Evolutionary conservation across 192 early-diverging fungal genomes (phyloP).

Genomic region (Irineochytrium annulatum): DNA sequence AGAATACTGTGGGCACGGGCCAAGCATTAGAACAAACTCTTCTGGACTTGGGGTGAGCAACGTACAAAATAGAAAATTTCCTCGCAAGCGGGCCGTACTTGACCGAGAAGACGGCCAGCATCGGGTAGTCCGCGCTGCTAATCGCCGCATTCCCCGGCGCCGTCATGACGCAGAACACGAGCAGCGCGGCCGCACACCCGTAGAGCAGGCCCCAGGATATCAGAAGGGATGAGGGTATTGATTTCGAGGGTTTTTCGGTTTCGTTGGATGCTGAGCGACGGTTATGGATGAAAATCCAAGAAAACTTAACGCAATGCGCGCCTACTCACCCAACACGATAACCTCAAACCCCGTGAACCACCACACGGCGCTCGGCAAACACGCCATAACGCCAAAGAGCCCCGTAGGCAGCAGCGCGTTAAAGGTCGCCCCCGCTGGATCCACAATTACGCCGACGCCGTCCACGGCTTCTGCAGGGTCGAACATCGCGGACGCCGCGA

Average conservation of each 20-base stretch:
- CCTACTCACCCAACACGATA: constrained; percentile 8
- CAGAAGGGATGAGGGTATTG: neutral
- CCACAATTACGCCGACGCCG: neutral
- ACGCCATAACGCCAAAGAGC: neutral
- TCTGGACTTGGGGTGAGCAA: no score
- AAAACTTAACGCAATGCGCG: no score
- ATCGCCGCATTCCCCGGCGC: neutral
- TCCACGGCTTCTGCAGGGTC: no score
- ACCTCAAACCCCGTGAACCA: constrained; percentile 19
- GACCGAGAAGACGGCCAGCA: neutral
- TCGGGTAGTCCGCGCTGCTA: neutral
- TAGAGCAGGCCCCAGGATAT: neutral
- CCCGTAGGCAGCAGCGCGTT: neutral
- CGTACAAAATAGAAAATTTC: no score
- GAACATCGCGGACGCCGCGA: neutral
- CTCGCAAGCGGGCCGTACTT: neutral
- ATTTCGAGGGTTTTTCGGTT: neutral
- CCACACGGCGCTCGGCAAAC: constrained; percentile 14
- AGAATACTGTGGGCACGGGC: neutral
- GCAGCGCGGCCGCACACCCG: neutral
- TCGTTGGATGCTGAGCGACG: no score
- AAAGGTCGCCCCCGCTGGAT: neutral
- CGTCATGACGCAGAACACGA: neutral
- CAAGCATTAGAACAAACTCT: no score
- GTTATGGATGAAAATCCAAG: no score